Evolutionary conservation across 208 protist genomes (phyloP).

Genomic region (Wallacemonas collosoma): DNA sequence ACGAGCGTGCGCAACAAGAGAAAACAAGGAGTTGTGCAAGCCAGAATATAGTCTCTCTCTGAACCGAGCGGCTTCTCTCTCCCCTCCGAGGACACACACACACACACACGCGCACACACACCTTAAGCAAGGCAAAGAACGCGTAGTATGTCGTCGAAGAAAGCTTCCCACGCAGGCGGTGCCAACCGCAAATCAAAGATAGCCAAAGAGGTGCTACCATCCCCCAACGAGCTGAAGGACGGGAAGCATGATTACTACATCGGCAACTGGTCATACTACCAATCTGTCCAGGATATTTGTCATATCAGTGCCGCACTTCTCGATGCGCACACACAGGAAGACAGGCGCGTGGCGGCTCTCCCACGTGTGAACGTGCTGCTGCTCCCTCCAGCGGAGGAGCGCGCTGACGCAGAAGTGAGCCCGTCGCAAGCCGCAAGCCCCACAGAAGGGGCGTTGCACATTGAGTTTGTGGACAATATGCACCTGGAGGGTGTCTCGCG

Average conservation of each 20-base stretch:
- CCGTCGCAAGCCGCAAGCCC: slow-evolving; percentile 12
- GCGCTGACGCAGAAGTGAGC: neutral
- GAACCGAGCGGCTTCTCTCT: too few species aligned
- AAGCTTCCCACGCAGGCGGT: slow-evolving; percentile 20
- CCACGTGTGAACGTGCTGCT: slow-evolving; percentile 72
- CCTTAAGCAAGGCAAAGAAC: neutral
- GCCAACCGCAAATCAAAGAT: slow-evolving; percentile 30
- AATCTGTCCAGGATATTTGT: slow-evolving; percentile 55
- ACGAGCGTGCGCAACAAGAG: neutral
- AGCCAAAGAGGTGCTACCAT: slow-evolving; percentile 71
- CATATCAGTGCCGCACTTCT: slow-evolving; percentile 46
- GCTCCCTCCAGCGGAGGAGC: slow-evolving; percentile 30
- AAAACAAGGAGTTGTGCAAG: neutral
- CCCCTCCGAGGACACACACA: neutral
- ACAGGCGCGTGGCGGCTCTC: slow-evolving; percentile 50
- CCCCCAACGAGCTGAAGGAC: slow-evolving; percentile 54
- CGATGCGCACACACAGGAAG: slow-evolving; percentile 46
- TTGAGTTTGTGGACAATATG: slow-evolving; percentile 62
- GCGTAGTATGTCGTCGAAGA: slow-evolving; percentile 30
- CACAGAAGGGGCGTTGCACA: slow-evolving; percentile 48
- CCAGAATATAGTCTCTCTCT: too few species aligned
- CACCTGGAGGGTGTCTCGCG: slow-evolving; percentile 59
- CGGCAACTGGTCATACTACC: slow-evolving; percentile 71
- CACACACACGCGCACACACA: neutral
- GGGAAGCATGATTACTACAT: slow-evolving; percentile 71